Percentiles rank a stretch among this genome's conserved stretches.
phyloP scores from a whole-genome alignment of 345 rosid species.

The Dipteronia dyeriana region DNA sequence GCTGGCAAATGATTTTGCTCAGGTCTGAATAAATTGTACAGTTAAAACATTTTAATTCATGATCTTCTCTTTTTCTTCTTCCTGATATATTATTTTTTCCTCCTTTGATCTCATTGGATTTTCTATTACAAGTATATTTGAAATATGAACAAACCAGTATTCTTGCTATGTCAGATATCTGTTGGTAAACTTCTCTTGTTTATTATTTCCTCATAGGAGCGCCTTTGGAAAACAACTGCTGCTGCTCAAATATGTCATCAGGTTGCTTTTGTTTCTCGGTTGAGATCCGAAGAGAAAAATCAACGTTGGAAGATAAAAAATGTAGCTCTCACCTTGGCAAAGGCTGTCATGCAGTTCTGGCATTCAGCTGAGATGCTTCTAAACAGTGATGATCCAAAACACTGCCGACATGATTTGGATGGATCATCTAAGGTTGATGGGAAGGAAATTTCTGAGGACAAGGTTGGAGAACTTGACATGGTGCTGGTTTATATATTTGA shows the following conservation, averaged over 20 bases:
- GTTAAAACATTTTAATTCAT: not conserved
- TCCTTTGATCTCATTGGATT: constrained; percentile 16
- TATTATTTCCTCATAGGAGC: constrained; percentile 60
- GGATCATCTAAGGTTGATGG: constrained; percentile 25
- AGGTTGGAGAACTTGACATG: constrained; percentile 40
- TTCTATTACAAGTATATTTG: not conserved
- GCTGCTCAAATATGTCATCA: constrained; percentile 86
- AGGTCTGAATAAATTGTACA: constrained; percentile 49
- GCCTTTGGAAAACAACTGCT: constrained; percentile 97
- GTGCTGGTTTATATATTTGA: constrained; percentile 27
- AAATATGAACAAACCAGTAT: not conserved
- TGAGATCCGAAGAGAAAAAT: constrained; percentile 58
- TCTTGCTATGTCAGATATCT: not conserved
- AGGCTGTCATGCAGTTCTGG: constrained; percentile 92
- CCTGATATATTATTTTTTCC: constrained; percentile 2
- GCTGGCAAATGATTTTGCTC: constrained; percentile 98
- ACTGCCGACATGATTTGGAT: constrained; percentile 27
- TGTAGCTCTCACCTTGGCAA: constrained; percentile 68
- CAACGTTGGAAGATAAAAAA: constrained; percentile 53
- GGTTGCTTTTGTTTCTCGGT: constrained; percentile 59
- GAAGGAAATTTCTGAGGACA: constrained; percentile 36
- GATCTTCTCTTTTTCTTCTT: not conserved
- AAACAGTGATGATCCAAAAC: constrained; percentile 36
- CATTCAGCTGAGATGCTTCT: constrained; percentile 55
- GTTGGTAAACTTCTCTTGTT: constrained; percentile 9